These are phyloP conservation scores for Pezicula carpinea DNA, from an alignment of 2,329 filamentous ascomycete genomes.

Conservation along the genomic window DNA sequence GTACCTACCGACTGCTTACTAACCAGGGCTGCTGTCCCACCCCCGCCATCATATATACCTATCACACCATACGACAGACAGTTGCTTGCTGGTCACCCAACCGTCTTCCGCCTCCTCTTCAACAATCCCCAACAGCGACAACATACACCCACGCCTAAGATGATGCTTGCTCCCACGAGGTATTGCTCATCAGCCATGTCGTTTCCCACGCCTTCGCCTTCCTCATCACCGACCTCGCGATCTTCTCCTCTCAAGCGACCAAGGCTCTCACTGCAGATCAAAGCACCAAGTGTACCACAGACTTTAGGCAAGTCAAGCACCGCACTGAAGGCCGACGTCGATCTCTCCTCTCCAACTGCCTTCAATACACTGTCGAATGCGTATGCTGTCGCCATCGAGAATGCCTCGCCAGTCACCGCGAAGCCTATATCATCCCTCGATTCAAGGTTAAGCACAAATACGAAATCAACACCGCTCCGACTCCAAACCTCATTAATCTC, in stretches of 20 bases:
- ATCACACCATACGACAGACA: too few species aligned
- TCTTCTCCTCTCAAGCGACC: slow-evolving; percentile 35
- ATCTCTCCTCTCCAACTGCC: slow-evolving; percentile 55
- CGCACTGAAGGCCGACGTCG: slow-evolving; percentile 39
- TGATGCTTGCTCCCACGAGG: slow-evolving; percentile 23
- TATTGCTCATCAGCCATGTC: slow-evolving; percentile 24
- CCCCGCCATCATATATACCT: too few species aligned
- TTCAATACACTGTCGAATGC: slow-evolving; percentile 65
- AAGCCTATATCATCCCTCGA: slow-evolving; percentile 10
- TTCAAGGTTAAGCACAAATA: slow-evolving; percentile 35
- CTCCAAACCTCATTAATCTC: slow-evolving; percentile 23
- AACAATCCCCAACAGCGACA: not conserved
- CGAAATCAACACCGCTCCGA: slow-evolving; percentile 28
- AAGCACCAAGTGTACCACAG: slow-evolving; percentile 36
- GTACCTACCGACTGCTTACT: too few species aligned
- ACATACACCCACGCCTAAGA: slow-evolving; percentile 4
- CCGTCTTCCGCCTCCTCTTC: not conserved
- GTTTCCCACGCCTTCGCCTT: slow-evolving; percentile 14
- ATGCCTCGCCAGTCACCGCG: slow-evolving; percentile 44
- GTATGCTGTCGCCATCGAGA: slow-evolving; percentile 58
- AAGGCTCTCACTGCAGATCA: slow-evolving; percentile 52
- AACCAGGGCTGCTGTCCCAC: too few species aligned
- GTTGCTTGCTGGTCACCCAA: not conserved
- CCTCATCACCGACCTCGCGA: not conserved
- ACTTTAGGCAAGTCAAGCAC: slow-evolving; percentile 38